Evolutionary conservation across 352 stramenopile species (phyloP).

Genomic region (Pythium utonaiense): DNA sequence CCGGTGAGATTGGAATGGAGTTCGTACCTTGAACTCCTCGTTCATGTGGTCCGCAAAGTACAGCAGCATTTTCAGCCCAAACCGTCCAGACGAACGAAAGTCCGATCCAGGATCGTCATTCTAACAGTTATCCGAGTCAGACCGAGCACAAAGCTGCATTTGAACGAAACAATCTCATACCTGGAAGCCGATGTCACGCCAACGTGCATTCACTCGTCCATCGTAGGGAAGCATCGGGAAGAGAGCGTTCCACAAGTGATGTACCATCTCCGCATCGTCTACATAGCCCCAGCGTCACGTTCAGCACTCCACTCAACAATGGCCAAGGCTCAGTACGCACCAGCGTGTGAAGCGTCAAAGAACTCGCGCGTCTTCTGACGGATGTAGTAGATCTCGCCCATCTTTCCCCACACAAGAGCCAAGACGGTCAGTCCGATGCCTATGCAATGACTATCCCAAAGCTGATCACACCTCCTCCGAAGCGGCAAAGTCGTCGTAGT

Average conservation of each 20-base stretch:
- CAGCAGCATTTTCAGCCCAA: slow-evolving; percentile 62
- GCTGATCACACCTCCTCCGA: slow-evolving; percentile 38
- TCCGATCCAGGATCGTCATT: slow-evolving; percentile 61
- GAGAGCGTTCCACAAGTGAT: slow-evolving; percentile 58
- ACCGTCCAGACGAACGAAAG: slow-evolving; percentile 50
- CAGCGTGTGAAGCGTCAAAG: slow-evolving; percentile 39
- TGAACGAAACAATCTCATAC: slow-evolving; percentile 19
- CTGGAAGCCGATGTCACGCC: slow-evolving; percentile 67
- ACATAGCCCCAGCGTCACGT: background rate
- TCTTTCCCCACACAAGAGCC: slow-evolving; percentile 12
- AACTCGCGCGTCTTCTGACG: slow-evolving; percentile 53
- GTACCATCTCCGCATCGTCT: slow-evolving; percentile 65
- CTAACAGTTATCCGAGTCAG: slow-evolving; percentile 21
- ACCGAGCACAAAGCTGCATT: background rate
- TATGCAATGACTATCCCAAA: background rate
- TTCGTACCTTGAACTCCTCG: slow-evolving; percentile 58
- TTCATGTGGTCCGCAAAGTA: slow-evolving; percentile 67
- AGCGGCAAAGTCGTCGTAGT: slow-evolving; percentile 67
- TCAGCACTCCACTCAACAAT: background rate
- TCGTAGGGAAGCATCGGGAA: slow-evolving; percentile 66
- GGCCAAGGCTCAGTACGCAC: slow-evolving; percentile 1
- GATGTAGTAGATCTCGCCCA: slow-evolving; percentile 58
- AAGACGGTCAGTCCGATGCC: background rate
- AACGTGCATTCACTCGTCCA: slow-evolving; percentile 55
- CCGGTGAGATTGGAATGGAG: background rate